These are phyloP conservation scores for Pseudofabraea citricarpa DNA, from an alignment of 2,329 filamentous ascomycete genomes.

Conservation along the genomic window DNA sequence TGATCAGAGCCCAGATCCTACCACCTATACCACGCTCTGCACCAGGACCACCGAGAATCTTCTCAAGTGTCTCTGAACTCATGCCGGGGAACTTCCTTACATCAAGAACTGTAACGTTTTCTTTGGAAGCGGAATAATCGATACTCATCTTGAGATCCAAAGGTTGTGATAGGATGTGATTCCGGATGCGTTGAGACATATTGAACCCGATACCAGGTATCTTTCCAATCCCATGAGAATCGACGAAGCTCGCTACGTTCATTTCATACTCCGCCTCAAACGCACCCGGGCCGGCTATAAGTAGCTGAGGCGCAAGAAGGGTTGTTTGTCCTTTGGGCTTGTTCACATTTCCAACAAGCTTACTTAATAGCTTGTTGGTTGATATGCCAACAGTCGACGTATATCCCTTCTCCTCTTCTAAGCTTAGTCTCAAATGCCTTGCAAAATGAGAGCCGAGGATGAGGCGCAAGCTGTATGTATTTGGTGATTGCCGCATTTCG, in stretches of 20 bases:
- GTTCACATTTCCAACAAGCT: constrained; percentile 76
- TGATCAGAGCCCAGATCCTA: constrained; percentile 72
- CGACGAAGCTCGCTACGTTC: constrained; percentile 66
- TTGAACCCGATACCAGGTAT: constrained; percentile 85
- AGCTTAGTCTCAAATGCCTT: constrained; percentile 61
- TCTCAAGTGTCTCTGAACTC: constrained; percentile 60
- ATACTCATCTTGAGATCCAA: constrained; percentile 37
- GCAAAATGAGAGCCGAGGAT: constrained; percentile 79
- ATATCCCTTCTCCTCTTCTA: constrained; percentile 76
- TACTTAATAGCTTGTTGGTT: constrained; percentile 81
- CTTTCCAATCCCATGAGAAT: constrained; percentile 69
- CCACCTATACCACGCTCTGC: constrained; percentile 65
- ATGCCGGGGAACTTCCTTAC: constrained; percentile 60
- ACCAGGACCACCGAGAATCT: constrained; percentile 65
- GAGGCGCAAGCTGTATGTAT: constrained; percentile 43
- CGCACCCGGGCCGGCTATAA: not conserved
- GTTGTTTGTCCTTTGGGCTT: constrained; percentile 89
- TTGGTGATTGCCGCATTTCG: constrained; percentile 1
- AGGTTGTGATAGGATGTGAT: constrained; percentile 45
- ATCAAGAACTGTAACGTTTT: constrained; percentile 58
- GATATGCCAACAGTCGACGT: constrained; percentile 85
- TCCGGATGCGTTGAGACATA: constrained; percentile 62
- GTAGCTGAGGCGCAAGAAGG: constrained; percentile 54
- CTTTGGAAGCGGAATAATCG: constrained; percentile 44
- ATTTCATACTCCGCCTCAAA: constrained; percentile 23